phyloP scores from a whole-genome alignment of 148 eudicot species.

The Persicaria maculosa region DNA sequence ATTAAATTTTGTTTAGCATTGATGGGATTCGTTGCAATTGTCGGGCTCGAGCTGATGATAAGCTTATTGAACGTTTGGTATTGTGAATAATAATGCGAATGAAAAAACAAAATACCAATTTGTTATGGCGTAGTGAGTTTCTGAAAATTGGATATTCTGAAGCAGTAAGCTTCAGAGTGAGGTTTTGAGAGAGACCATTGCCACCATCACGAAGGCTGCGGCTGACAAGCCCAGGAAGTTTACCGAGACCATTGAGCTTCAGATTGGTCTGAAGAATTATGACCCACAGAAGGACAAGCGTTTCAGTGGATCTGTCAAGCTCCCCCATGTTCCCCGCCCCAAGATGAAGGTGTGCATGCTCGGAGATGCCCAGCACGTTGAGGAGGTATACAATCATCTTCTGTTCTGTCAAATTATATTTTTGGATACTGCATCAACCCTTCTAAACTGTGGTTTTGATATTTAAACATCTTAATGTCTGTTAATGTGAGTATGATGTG shows the following conservation, averaged over 20 bases:
- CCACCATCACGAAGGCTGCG: not conserved
- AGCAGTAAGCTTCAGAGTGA: slow-evolving; percentile 14
- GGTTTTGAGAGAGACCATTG: slow-evolving; percentile 6
- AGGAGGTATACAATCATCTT: slow-evolving; percentile 12
- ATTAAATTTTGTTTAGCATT: too few relatives aligned
- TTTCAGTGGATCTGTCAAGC: slow-evolving; percentile 20
- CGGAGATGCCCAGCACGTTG: slow-evolving; percentile 24
- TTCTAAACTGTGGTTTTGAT: not conserved
- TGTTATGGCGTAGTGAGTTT: not conserved
- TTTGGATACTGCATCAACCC: not conserved
- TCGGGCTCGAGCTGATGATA: not conserved
- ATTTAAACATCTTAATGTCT: not conserved
- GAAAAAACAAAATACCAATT: not conserved
- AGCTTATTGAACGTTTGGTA: not conserved
- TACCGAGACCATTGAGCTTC: slow-evolving; percentile 20
- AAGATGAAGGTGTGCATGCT: slow-evolving; percentile 27
- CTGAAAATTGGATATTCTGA: not conserved
- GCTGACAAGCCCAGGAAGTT: slow-evolving; percentile 6
- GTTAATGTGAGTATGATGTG: not conserved
- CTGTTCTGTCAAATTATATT: not conserved
- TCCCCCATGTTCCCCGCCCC: slow-evolving; percentile 21
- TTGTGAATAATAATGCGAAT: too few relatives aligned
- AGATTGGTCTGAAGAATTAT: slow-evolving; percentile 21
- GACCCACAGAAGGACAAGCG: slow-evolving; percentile 22
- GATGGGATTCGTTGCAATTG: not conserved